These are phyloP conservation scores for Pseudozyma pruni DNA, from an alignment of 1,284 basidiomycete species.

Conservation along the genomic window DNA sequence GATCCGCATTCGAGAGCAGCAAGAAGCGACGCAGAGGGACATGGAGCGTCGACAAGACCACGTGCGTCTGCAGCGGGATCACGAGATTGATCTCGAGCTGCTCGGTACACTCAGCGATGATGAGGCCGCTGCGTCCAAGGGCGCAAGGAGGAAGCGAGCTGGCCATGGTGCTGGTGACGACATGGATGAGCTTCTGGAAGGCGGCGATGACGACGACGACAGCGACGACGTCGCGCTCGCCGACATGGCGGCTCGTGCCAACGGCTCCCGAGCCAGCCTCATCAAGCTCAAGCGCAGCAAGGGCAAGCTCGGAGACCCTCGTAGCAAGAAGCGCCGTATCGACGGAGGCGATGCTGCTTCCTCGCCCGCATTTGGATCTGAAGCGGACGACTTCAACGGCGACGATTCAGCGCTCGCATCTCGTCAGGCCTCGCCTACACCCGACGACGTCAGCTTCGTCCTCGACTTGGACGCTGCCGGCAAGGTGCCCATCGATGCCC, in stretches of 20 bases:
- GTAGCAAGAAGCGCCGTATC: conserved; percentile 42
- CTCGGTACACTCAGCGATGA: conserved; percentile 59
- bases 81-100: conserved; percentile 63
- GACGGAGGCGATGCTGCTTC: conserved; percentile 26
- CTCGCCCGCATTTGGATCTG: conserved; percentile 39
- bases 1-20: conserved; percentile 40
- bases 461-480: conserved; percentile 47
- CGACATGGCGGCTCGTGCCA: conserved; percentile 33
- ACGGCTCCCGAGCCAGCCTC: conserved; percentile 30
- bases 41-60: conserved; percentile 34
- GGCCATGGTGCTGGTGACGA: conserved; percentile 31
- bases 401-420: conserved; percentile 41
- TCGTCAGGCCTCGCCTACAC: conserved; percentile 36
- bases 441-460: conserved; percentile 34
- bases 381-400: conserved; percentile 35
- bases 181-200: conserved; percentile 35
- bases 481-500: conserved; percentile 54
- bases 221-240: conserved; percentile 45
- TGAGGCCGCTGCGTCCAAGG: conserved; percentile 18
- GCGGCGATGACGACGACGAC: conserved; percentile 39
- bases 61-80: conserved; percentile 49
- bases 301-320: conserved; percentile 29
- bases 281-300: conserved; percentile 56
- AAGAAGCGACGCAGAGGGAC: conserved; percentile 44
- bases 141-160: conserved; percentile 16